Conservation (phyloP, 345 rosid genomes). For the Luvunga scandens region DNA sequence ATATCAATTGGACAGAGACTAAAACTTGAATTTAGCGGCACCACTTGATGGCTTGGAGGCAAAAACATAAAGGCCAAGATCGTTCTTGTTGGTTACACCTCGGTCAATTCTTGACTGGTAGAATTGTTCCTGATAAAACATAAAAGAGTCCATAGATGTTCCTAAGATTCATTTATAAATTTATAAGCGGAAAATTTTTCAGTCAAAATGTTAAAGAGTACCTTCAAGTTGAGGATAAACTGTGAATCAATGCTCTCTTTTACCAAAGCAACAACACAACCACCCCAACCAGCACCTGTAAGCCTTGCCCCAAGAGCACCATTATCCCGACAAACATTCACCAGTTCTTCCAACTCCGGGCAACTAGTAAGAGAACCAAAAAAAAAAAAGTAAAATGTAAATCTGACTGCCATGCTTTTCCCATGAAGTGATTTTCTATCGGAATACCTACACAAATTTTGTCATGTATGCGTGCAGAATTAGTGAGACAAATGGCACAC, state of each 20-base stretch:
- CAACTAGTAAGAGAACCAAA: slow-evolving; percentile 45
- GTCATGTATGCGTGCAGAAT: too few species aligned
- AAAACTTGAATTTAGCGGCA: slow-evolving; percentile 83
- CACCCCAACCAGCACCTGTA: slow-evolving; percentile 99
- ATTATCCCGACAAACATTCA: slow-evolving; percentile 53
- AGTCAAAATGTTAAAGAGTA: slow-evolving; percentile 14
- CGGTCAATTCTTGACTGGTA: slow-evolving; percentile 71
- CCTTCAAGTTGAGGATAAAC: slow-evolving; percentile 80
- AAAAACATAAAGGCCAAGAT: slow-evolving; percentile 80
- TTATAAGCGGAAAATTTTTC: neutral
- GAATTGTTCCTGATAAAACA: slow-evolving; percentile 61
- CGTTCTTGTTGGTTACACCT: slow-evolving; percentile 58
- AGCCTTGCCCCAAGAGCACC: slow-evolving; percentile 94
- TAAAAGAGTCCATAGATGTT: too few species aligned
- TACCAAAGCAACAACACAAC: slow-evolving; percentile 89
- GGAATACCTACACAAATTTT: too few species aligned
- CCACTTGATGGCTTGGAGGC: slow-evolving; percentile 99
- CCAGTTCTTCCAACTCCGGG: slow-evolving; percentile 94
- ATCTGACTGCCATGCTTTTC: neutral
- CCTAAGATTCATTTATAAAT: neutral
- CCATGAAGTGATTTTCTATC: neutral
- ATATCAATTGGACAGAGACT: slow-evolving; percentile 1
- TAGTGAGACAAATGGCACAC: neutral
- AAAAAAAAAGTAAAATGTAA: neutral
- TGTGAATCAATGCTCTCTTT: slow-evolving; percentile 74